These are phyloP conservation scores for Trichomonascaceae sp. DNA, from an alignment of 1,139 yeast genomes.

Conservation along the genomic window DNA sequence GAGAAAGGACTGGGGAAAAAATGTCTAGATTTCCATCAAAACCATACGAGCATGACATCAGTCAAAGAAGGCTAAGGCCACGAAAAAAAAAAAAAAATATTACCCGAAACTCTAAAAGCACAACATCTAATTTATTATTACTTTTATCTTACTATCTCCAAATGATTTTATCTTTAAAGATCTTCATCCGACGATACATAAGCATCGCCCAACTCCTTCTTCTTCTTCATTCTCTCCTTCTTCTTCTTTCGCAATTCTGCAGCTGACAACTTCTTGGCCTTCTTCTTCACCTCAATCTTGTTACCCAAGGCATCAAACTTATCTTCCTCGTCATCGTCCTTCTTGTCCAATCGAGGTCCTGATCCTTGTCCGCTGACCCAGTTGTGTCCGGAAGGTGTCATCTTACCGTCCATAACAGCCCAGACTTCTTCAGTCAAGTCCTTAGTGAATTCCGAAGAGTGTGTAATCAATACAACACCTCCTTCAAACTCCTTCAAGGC, in stretches of 20 bases:
- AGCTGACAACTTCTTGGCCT: conserved; percentile 96
- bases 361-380: conserved; percentile 99
- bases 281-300: conserved; percentile 94
- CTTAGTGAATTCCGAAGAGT: conserved; percentile 99
- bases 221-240: conserved; percentile 99
- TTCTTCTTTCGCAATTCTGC: conserved; percentile 99
- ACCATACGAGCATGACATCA: too few species aligned
- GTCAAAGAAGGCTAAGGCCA: neutral
- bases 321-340: conserved; percentile 96
- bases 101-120: too few species aligned
- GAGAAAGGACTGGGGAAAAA: neutral
- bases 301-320: conserved; percentile 99
- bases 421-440: conserved; percentile 99
- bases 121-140: conserved; percentile 3
- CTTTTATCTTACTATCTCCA: conserved; percentile 5
- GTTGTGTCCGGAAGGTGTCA: conserved; percentile 99
- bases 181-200: conserved; percentile 96
- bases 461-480: conserved; percentile 99
- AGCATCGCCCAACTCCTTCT: conserved; percentile 99
- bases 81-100: neutral
- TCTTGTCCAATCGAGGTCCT: conserved; percentile 96
- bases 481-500: conserved; percentile 98
- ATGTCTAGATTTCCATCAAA: neutral
- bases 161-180: conserved; percentile 26
- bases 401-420: conserved; percentile 96